Evolutionary conservation across 257 asterid species (phyloP), one percentile per base, ranked within the genome.

Genomic region (Buddleja alternifolia): DNA sequence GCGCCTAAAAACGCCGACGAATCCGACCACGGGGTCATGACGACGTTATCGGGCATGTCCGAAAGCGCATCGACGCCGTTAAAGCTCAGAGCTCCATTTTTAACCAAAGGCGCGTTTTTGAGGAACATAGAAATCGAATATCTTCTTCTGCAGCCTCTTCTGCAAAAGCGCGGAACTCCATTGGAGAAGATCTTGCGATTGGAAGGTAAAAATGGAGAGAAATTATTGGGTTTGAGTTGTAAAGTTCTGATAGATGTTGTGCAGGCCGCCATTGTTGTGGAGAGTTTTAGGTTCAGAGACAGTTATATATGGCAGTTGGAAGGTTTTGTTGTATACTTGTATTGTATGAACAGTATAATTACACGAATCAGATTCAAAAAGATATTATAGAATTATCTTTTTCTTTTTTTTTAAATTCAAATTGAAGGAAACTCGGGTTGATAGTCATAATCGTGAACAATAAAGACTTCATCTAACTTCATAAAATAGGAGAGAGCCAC

Each of bases 1-100:
- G 83, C 79, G 8, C 88, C 88, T 41, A 82, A 44, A 45, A 82
- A 82, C 0, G 79, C 81, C 16, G 88, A 75, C 1, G 88, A 76
- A 2, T 74, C 79, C 37, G 81, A 70, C 50, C 67, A 74, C 3
- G 85, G 81, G 11, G 85, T 82, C 15, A 80, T 29, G 0, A 64
- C 66, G 19, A 83, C 81, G 44, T 77, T 77, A 20, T 83, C 85
- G 11, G 88, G 88, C 46, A 83, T 78, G 32, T 69, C 80, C 24
- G 29, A 36, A 21, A 83, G 77, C 12, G 80, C 78, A 4, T 72
- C 60, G 32, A 12, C 51, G 19, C 82, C 82, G 4, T 73, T 66
- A 47, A 80, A 60, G 47, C 63, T 77, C 8, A 80, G 63, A 68
- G 66, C 73, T 53, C 85, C 85, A 24, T 76, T 23, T 60, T 66